Conservation (phyloP, 495 filamentous ascomycete genomes). For the Penicillium turbatum region DNA sequence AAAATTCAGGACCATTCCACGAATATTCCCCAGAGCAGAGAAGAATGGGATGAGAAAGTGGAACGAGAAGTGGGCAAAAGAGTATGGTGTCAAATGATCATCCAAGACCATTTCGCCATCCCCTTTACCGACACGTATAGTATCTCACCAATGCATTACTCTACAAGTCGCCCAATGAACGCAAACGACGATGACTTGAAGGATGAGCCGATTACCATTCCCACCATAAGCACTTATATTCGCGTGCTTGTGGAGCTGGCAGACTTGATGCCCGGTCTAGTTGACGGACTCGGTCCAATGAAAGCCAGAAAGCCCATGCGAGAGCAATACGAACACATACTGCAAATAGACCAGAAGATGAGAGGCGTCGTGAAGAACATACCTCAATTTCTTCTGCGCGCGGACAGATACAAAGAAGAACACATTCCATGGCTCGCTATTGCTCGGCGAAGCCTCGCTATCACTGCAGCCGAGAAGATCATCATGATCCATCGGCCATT, state of each 20-base stretch:
- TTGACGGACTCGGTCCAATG: conserved; percentile 37
- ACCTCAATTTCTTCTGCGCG: conserved; percentile 28
- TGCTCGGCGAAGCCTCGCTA: conserved; percentile 39
- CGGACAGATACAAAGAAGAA: conserved; percentile 25
- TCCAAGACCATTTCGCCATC: conserved; percentile 48
- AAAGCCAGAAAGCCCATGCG: conserved; percentile 24
- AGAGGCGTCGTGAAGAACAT: conserved; percentile 32
- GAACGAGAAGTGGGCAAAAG: conserved; percentile 40
- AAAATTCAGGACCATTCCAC: conserved; percentile 23
- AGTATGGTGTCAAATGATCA: conserved; percentile 43
- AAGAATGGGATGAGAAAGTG: conserved; percentile 25
- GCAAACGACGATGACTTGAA: conserved; percentile 38
- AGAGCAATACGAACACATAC: conserved; percentile 42
- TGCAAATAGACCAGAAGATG: conserved; percentile 41
- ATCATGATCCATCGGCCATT: conserved; percentile 51
- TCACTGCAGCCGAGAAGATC: conserved; percentile 47
- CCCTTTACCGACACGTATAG: conserved; percentile 46
- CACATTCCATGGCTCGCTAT: conserved; percentile 37
- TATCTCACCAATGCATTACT: conserved; percentile 40
- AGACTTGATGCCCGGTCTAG: conserved; percentile 36
- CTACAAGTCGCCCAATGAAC: conserved; percentile 36
- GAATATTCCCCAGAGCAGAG: conserved; percentile 18
- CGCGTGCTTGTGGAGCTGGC: conserved; percentile 40
- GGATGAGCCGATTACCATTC: conserved; percentile 27
- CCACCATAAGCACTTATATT: conserved; percentile 39